Base-by-base conservation (phyloP, 495 filamentous ascomycete species). In the Neurospora tetraspora region DNA sequence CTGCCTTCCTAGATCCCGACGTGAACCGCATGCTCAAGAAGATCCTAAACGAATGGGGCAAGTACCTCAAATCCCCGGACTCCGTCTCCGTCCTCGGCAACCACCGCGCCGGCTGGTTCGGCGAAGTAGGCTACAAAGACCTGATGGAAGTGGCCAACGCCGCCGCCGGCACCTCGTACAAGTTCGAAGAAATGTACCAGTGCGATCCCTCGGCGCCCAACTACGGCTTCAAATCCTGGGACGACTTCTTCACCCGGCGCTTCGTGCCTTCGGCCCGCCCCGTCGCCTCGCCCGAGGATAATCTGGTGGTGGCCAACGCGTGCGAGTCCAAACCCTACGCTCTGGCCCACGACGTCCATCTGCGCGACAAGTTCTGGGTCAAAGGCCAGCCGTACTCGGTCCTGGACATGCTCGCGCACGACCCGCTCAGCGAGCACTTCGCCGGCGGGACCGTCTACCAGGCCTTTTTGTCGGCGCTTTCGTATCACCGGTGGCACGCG, bases 221-320 rank as follows among this genome's bases (percentile, higher is more conserved):
- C 73, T 82, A 87, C 77, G 91, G 91, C 27, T 94, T 84, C 79
- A 86, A 82, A 47, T 92, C 90, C 1, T 93, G 91, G 91, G 91
- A 94, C 73, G 84, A 90, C 71, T 94, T 93, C 82, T 94, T 94
- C 81, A 92, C 89, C 0, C 87, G 92, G 18, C 59, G 83, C 3
- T 86, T 92, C 70, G 82, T 82, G 1, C 79, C 84, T 0, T 80
- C 81, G 14, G 82, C 89, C 3, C 86, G 91, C 0, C 91, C 91
- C 4, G 80, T 93, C 7, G 87, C 85, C 0, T 77, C 80, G 0
- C 88, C 89, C 0, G 82, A 85, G 11, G 80, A 88, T 73, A 80
- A 86, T 78, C 76, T 76, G 5, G 83, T 92, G 23, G 86, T 93
- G 38, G 85, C 82, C 39, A 92, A 90, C 76, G 87, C 86, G 0